These are phyloP conservation scores for Papiliotrema laurentii DNA, from an alignment of 1,284 basidiomycete genomes.

Conservation along the genomic window DNA sequence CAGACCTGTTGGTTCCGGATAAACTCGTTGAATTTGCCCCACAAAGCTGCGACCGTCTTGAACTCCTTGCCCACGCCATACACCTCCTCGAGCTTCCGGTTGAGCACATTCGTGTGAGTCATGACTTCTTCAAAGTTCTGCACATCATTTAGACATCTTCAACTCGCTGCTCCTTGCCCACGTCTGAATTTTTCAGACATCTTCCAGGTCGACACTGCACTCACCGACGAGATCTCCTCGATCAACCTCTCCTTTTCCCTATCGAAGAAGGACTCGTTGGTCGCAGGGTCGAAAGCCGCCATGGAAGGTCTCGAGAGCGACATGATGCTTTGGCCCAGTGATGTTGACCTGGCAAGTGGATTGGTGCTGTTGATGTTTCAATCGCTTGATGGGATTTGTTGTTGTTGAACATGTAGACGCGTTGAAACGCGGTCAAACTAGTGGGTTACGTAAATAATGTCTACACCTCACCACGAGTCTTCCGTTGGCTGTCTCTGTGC, in stretches of 20 bases:
- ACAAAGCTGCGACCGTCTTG: conserved; percentile 78
- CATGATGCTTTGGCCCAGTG: too few relatives aligned
- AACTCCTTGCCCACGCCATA: conserved; percentile 89
- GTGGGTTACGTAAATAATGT: too few relatives aligned
- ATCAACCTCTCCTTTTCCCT: conserved; percentile 42
- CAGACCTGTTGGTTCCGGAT: conserved; percentile 42
- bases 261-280: conserved; percentile 40
- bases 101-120: conserved; percentile 79
- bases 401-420: too few relatives aligned
- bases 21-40: conserved; percentile 55
- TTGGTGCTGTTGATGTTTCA: too few relatives aligned
- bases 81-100: conserved; percentile 87
- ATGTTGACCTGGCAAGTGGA: too few relatives aligned
- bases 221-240: conserved; percentile 44
- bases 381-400: too few relatives aligned
- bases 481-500: too few relatives aligned
- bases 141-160: background rate
- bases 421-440: too few relatives aligned
- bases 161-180: background rate
- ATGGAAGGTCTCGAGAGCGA: conserved; percentile 18
- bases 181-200: background rate
- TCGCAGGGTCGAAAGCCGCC: conserved; percentile 10
- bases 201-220: conserved; percentile 10
- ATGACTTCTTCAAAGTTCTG: conserved; percentile 88
- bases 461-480: too few relatives aligned